Evolutionary conservation across 108 stramenopile genomes (phyloP), one percentile per base, ranked within the genome.

Genomic region (Nitzschia inconspicua): DNA sequence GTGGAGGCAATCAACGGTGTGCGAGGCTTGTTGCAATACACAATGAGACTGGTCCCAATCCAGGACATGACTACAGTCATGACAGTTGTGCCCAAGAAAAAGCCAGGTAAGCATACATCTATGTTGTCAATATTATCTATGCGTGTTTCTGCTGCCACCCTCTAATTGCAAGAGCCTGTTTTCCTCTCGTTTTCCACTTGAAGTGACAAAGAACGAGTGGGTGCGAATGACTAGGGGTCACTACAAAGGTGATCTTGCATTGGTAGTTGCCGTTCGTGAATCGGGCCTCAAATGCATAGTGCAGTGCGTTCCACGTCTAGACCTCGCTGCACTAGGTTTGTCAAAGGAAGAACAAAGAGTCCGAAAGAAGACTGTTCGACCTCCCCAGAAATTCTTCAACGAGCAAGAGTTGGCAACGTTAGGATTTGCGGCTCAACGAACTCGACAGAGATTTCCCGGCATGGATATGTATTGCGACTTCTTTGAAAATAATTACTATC

Each of bases 31-130:
- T 49, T 91, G 71, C 80, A 82, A 28, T 89, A 91, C 62, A 69
- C 87, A 10, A 92, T 85, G 86, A 73, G 76, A 27, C 64, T 94
- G 55, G 78, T 98, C 4, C 96, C 96, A 11, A 90, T 96, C 57
- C 47, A 70, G 6, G 95, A 98, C 53, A 98, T 98, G 96, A 94
- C 98, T 8, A 90, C 95, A 6, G 93, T 97, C 40, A 88, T 98
- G 81, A 91, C 78, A 23, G 95, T 97, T 23, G 73, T 68, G 22
- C 81, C 91, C 13, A 89, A 80, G 46, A 95, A 90, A 62, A 89
- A 89, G 65, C 90, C 91, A 44, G 87, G 84, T 89, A 76, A 47
- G 86, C 77, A 18, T 27, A 7, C 11, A 39, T 39, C 37, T 11
- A 39, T 39, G n/a, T 14, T 14, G n/a, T 39, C 11, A 14, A n/a